Conservation (phyloP, 768 basidiomycete species). For the Collybia sordida region DNA sequence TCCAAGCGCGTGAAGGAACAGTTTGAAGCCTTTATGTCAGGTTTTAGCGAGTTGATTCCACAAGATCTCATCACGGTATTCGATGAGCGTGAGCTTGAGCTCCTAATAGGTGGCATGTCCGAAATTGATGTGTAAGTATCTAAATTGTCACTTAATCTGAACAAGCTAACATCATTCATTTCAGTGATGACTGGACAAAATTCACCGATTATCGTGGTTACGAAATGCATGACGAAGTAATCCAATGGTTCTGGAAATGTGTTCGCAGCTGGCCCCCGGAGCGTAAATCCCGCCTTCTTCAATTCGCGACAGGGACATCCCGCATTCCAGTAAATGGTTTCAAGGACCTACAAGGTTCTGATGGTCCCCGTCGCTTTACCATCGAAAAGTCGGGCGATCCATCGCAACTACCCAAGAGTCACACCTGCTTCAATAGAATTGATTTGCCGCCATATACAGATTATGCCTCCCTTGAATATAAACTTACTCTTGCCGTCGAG, state of each 20-base stretch:
- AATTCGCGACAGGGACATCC: conserved; percentile 96
- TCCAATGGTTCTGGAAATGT: conserved; percentile 99
- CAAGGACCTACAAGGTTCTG: conserved; percentile 97
- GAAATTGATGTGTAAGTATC: conserved; percentile 93
- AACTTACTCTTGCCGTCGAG: conserved; percentile 93
- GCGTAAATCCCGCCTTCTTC: conserved; percentile 92
- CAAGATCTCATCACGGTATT: conserved; percentile 98
- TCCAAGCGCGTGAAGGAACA: conserved; percentile 97
- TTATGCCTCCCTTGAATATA: conserved; percentile 91
- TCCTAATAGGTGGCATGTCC: conserved; percentile 98
- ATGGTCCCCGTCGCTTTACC: conserved; percentile 95
- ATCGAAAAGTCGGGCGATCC: conserved; percentile 99
- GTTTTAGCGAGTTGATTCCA: conserved; percentile 98
- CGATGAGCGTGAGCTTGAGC: conserved; percentile 95
- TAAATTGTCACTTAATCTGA: not conserved
- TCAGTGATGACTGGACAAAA: conserved; percentile 96
- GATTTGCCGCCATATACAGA: conserved; percentile 98
- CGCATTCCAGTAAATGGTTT: conserved; percentile 98
- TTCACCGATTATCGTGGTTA: conserved; percentile 99
- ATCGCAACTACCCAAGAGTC: conserved; percentile 93
- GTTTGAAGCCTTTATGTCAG: conserved; percentile 99
- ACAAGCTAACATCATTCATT: not conserved
- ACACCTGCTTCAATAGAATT: conserved; percentile 95
- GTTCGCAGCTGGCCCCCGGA: conserved; percentile 98
- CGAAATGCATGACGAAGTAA: conserved; percentile 92